Percentiles rank a stretch among this genome's conserved stretches.
Evolutionary conservation across 75 land plant species (phyloP).

Genomic region (Isoetes taiwanensis): DNA sequence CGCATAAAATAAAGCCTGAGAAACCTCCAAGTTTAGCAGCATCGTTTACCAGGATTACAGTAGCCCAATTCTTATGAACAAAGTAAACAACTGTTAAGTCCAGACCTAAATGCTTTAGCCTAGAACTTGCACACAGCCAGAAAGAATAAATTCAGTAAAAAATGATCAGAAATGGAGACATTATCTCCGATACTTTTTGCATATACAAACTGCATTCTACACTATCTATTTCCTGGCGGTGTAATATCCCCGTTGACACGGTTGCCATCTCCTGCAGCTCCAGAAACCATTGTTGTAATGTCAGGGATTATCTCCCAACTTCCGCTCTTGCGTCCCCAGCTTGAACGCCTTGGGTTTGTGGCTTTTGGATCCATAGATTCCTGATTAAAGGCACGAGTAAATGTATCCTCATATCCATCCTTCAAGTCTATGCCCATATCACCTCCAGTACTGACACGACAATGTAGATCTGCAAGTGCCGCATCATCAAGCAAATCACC

Average conservation of each 20-base stretch:
- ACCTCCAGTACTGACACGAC: constrained; percentile 20
- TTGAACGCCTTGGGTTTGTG: constrained; percentile 67
- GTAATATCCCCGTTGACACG: constrained; percentile 12
- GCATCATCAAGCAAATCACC: constrained; percentile 15
- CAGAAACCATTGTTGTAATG: constrained; percentile 52
- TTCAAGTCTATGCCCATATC: constrained; percentile 37
- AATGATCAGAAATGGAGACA: too few species aligned
- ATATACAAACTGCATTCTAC: too few species aligned
- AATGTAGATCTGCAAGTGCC: constrained; percentile 9
- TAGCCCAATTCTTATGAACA: too few species aligned
- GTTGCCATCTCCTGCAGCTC: constrained; percentile 30
- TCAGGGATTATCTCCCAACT: constrained; percentile 92
- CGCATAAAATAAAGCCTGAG: too few species aligned
- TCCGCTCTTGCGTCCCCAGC: constrained; percentile 94
- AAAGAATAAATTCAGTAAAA: too few species aligned
- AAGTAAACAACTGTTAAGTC: too few species aligned
- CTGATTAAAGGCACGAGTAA: constrained; percentile 33
- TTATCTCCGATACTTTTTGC: too few species aligned
- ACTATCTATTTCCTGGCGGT: too few species aligned
- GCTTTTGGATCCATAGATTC: constrained; percentile 21
- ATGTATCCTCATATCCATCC: constrained; percentile 36
- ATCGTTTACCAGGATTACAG: too few species aligned
- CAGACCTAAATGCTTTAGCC: too few species aligned
- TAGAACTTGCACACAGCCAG: too few species aligned
- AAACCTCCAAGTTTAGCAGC: too few species aligned